Evolutionary conservation across 345 rosid species (phyloP), one percentile per base, ranked within the genome.

Genomic region (Boechera stricta): DNA sequence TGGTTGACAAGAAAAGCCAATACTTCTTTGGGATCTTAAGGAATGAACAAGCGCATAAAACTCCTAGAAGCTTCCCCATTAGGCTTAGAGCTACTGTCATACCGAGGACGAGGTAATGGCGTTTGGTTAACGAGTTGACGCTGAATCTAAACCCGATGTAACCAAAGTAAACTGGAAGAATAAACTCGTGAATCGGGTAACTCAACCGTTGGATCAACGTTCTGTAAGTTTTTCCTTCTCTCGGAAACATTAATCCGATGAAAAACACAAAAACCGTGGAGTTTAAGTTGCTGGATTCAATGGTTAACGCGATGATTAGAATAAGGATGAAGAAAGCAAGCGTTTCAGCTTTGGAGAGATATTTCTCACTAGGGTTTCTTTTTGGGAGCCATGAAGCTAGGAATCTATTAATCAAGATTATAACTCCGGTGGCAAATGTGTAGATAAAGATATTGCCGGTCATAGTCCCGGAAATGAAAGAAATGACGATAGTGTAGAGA

Each of bases 131-230:
- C 55, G 72, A 41, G 38, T 36, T 18, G 13, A 58, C n/a, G 62
- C 88, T 77, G 58, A 91, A 82, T 49, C 90, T 93, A 66, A 91
- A 91, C 26, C 97, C 98, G 4, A 86, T 79, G 67, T 85, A 90
- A 68, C 98, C 94, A 4, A 90, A 94, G 77, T 86, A 94, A 5
- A 92, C 81, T 2, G 98, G 98, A 16, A 94, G 90, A 8, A 94
- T 51, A 75, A 92, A 90, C 74, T 86, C 91, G 67, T 92, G 78
- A 39, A 88, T 85, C n/a, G 90, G 83, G 55, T 86, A 91, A 49
- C 83, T 79, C 70, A 94, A 84, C 67, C 87, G 88, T 15, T 71
- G 79, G 48, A 88, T 18, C 84, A 94, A 64, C 4, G 98, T 94
- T 75, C 97, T 67, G 13, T 84, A 81, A 2, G 92, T 84, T 73